Conservation (phyloP, 148 eudicot species). For the Agrostemma githago region DNA sequence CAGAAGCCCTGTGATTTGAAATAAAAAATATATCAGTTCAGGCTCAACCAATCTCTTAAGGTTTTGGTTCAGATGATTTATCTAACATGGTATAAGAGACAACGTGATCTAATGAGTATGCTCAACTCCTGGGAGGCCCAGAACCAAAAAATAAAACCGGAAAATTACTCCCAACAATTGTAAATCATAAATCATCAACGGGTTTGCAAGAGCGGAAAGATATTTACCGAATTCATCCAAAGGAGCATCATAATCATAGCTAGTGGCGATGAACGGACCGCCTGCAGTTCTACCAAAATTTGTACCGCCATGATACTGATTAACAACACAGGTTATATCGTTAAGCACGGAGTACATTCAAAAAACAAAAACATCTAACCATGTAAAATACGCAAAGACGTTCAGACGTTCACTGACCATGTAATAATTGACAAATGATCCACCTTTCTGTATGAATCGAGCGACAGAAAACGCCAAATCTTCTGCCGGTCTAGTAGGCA, state of each 20-base stretch:
- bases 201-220: neutral
- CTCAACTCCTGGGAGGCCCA: too few species aligned
- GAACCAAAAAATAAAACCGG: neutral
- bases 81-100: too few species aligned
- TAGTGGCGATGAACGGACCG: constrained; percentile 72
- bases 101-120: too few species aligned
- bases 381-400: constrained; percentile 6
- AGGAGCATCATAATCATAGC: constrained; percentile 89
- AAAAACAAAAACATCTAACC: neutral
- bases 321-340: constrained; percentile 11
- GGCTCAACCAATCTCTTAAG: too few species aligned
- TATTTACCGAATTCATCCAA: constrained; percentile 68
- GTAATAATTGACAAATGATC: constrained; percentile 78
- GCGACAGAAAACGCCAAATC: constrained; percentile 88
- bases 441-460: constrained; percentile 75
- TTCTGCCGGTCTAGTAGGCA: constrained; percentile 73
- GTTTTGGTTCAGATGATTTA: too few species aligned
- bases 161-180: constrained; percentile 1
- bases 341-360: neutral
- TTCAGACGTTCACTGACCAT: constrained; percentile 47
- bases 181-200: neutral
- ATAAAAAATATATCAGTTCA: neutral
- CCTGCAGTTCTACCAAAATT: constrained; percentile 80
- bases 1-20: constrained; percentile 42
- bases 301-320: constrained; percentile 79